Evolutionary conservation across 2,329 filamentous ascomycete species (phyloP).

Genomic region (Tolypocladium cylindrosporum): DNA sequence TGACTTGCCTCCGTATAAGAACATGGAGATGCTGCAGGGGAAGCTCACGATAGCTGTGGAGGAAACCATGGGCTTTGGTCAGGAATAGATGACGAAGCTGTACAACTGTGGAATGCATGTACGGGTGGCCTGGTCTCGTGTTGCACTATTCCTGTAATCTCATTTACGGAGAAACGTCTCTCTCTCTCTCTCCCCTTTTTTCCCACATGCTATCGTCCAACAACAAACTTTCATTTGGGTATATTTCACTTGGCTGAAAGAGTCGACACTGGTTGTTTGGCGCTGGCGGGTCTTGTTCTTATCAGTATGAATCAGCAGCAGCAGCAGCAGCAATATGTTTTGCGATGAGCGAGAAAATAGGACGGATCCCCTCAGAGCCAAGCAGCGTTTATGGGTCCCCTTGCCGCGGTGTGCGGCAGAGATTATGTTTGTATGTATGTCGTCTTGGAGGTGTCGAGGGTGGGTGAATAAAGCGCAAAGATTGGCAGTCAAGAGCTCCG

Average conservation of each 20-base stretch:
- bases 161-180: neutral
- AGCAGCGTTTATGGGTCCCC: neutral
- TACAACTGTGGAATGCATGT: neutral
- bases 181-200: neutral
- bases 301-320: constrained; percentile 5
- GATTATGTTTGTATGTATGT: too few relatives aligned
- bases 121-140: neutral
- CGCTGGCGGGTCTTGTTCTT: constrained; percentile 15
- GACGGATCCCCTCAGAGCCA: neutral
- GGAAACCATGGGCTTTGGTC: constrained; percentile 97
- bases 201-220: constrained; percentile 2
- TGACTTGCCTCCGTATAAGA: constrained; percentile 89
- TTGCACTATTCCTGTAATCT: neutral
- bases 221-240: constrained; percentile 15
- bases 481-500: too few relatives aligned
- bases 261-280: constrained; percentile 20
- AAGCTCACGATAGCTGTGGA: constrained; percentile 97
- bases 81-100: constrained; percentile 55
- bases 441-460: too few relatives aligned
- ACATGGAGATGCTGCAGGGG: constrained; percentile 69
- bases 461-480: too few relatives aligned
- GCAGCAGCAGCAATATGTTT: neutral
- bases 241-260: constrained; percentile 18
- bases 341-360: neutral
- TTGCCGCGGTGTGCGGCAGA: too few relatives aligned